Base-by-base conservation (phyloP, 257 asterid species). In the Fraxinus quadrangulata region DNA sequence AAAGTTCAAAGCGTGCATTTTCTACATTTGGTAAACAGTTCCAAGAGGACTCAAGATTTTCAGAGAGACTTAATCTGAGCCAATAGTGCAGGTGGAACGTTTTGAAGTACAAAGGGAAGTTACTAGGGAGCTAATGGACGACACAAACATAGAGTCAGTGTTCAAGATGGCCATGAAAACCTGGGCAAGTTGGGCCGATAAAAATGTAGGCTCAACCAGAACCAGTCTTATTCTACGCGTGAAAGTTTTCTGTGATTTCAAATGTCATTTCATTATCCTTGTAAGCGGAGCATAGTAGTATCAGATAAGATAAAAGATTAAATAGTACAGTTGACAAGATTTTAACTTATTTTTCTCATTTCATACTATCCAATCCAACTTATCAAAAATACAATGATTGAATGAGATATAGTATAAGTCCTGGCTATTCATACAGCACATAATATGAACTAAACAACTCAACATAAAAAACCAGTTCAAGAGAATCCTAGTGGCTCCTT, bases 31-130 rank as follows among this genome's bases (percentile, higher is more conserved):
- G n/a, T 4, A 5, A 12, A 12, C 11, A 37, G 42, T 37, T 11
- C 42, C 42, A 37, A 37, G 42, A 37, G n/a, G 59, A 76, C 75
- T 54, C 9, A 21, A n/a, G 74, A 77, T 21, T 8, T 77, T 23
- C 19, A 13, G 2, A 45, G 2, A 45, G 59, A 19, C 59, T 49
- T 16, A 49, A 13, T 4, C 59, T 49, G 59, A 49, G 59, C n/a
- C 17, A 49, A 12, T 49, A 1, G 19, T 77, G 71, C 81, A 77
- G 81, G 76, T 77, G 81, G 81, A 75, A 77, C 71, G 34, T 70
- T 12, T 77, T 77, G 21, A 28, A 77, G 54, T 77, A 36, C 81
- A 23, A 77, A 68, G 71, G 34, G 34, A 31, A 31, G 34, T 31
- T 4, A 31, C 34, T 31, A 31, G 75, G 63, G 30, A 0, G 59